Base-by-base conservation (phyloP, 2,329 filamentous ascomycete species). In the Cercospora beticola region DNA sequence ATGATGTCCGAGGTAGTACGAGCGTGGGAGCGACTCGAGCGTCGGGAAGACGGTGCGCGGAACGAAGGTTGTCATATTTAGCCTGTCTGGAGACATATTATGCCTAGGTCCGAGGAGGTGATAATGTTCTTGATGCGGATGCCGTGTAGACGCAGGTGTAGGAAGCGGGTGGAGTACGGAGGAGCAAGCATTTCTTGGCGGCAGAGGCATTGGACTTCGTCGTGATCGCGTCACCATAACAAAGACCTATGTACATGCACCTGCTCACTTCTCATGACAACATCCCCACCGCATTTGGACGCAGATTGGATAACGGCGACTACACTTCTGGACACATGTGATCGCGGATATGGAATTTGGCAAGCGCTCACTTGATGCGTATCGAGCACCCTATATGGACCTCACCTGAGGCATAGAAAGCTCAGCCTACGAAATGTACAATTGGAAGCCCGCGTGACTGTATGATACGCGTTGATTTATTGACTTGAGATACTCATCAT, bases 1-100 rank as follows among this genome's bases (percentile, higher is more conserved):
- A 84, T 99, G 95, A 82, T 99, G 95, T 70, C 95, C 95, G 58
- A 98, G 86, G 82, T 92, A 99, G 82, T 98, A 99, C 68, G 94
- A 95, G 72, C 92, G 89, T 46, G 92, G 90, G 70, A 98, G 90
- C 63, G 89, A 91, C 65, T 85, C 83, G 75, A 94, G 90, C 54
- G 89, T 83, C 46, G 90, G 88, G 80, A 96, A 98, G 64, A 83
- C 81, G 72, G 84, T 79, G 74, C 94, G 92, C 28, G 95, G 92
- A 52, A 90, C 80, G 81, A 98, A 97, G 75, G 79, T 77, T 73
- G 79, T 77, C 68, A 75, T 80, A 5, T 46, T 65, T 14, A 30
- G 56, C 71, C 71, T 67, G 33, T 71, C 67, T 12, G 72, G 69
- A 61, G 65, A 72, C 72, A 73, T 73, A 8, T 28, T 26, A n/a